Conservation (phyloP, 2,329 filamentous ascomycete genomes). For the Aspergillus caelatus region DNA sequence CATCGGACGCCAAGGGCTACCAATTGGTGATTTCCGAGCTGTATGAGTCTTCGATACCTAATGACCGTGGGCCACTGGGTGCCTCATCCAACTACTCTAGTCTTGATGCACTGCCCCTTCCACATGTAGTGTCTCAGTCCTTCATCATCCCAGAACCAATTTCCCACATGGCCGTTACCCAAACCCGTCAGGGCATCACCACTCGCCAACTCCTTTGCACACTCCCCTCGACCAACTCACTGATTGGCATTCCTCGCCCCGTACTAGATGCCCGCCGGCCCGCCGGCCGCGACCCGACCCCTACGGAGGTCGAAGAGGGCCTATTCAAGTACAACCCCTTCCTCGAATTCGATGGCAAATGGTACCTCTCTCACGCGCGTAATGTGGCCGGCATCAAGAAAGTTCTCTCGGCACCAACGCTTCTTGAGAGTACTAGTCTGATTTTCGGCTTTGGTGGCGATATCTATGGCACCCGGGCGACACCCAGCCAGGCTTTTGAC, state of each 20-base stretch:
- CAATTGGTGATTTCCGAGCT: slow-evolving; percentile 85
- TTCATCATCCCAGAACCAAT: slow-evolving; percentile 82
- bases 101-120: slow-evolving; percentile 66
- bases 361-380: slow-evolving; percentile 77
- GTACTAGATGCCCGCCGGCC: slow-evolving; percentile 85
- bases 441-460: slow-evolving; percentile 85
- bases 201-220: slow-evolving; percentile 79
- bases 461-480: slow-evolving; percentile 81
- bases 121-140: slow-evolving; percentile 76
- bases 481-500: slow-evolving; percentile 90
- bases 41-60: slow-evolving; percentile 80
- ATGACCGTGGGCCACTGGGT: slow-evolving; percentile 80
- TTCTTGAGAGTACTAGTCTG: slow-evolving; percentile 89
- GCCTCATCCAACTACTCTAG: slow-evolving; percentile 74
- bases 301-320: slow-evolving; percentile 81
- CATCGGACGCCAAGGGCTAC: slow-evolving; percentile 70
- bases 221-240: slow-evolving; percentile 70
- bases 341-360: slow-evolving; percentile 81
- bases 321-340: slow-evolving; percentile 73
- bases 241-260: slow-evolving; percentile 77
- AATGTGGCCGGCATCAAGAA: slow-evolving; percentile 75
- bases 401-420: slow-evolving; percentile 74
- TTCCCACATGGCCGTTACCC: slow-evolving; percentile 76
- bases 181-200: slow-evolving; percentile 90
- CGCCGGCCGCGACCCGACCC: slow-evolving; percentile 78